Base-by-base conservation (phyloP, 495 filamentous ascomycete genomes). In the Xylaria longipes region DNA sequence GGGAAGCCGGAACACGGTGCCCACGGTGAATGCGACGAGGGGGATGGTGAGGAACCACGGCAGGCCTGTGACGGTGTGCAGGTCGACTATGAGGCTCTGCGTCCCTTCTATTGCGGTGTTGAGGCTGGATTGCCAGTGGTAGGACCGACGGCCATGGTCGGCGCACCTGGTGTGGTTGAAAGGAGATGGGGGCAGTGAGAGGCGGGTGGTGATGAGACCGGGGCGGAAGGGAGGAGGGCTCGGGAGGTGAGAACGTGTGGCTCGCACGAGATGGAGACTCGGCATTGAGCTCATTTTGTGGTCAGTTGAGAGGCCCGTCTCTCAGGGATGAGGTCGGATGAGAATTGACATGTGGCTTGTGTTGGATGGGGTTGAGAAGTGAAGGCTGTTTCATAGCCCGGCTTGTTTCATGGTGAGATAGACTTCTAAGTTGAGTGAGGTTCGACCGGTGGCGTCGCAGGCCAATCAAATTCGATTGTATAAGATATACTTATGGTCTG, bases 41-140 rank as follows among this genome's bases (percentile, higher is more conserved):
- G 94, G 94, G 65, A 97, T 87, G 33, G 89, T 86, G 11, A 87
- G 74, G 60, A 79, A 89, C 94, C 94, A 97, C 71, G 93, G 88
- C 3, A 92, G 85, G 57, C 84, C 82, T 33, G 87, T 88, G 73
- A 82, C 17, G 39, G 76, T 74, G 78, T 96, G 94, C 3, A 95
- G 74, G 54, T 80, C 74, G n/a, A 89, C 81, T 62, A 96, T 82
- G 54, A 90, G 75, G 63, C 80, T 75, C 41, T 90, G 84, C 22
- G 91, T 86, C 70, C 80, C 74, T 43, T 85, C 78, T 56, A 91
- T 64, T 41, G 83, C 79, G 27, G 56, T 27, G 52, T 31, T 22
- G 43, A 61, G 43, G 43, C 41, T 25, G 14, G 70, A 50, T n/a
- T 72, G 63, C 63, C 70, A 72, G 29, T 71, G 69, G 22, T 65